Conservation (phyloP, 2,329 filamentous ascomycete genomes). For the Xylaria multiplex region DNA sequence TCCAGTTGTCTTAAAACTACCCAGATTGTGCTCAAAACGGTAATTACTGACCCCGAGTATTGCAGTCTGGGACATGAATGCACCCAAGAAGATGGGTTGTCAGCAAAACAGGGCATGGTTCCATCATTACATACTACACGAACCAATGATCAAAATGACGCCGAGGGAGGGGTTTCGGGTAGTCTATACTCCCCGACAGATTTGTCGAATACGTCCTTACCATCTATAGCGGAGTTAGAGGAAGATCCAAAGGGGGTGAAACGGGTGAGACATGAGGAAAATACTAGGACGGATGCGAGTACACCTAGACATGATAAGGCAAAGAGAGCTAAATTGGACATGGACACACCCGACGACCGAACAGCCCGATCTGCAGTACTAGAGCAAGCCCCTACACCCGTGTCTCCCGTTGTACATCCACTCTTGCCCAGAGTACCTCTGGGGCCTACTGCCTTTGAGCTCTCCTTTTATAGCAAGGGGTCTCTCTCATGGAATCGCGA, state of each 20-base stretch:
- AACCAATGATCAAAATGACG: neutral
- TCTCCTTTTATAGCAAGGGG: slow-evolving; percentile 39
- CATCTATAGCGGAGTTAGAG: neutral
- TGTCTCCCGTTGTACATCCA: neutral
- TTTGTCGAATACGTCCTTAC: neutral
- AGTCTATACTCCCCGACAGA: neutral
- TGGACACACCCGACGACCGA: neutral
- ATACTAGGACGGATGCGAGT: neutral
- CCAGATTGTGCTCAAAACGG: no score
- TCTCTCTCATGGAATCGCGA: slow-evolving; percentile 37
- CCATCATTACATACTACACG: neutral
- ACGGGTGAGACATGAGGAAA: slow-evolving; percentile 23
- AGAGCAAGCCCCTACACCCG: neutral
- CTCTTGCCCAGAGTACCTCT: slow-evolving; percentile 12
- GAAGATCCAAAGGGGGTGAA: slow-evolving; percentile 8
- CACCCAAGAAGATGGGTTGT: neutral
- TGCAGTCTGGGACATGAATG: no score
- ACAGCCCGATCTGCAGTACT: neutral
- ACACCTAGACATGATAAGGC: neutral
- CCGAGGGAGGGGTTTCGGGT: neutral
- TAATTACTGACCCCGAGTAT: no score
- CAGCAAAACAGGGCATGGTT: neutral
- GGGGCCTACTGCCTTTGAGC: slow-evolving; percentile 36
- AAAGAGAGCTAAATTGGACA: slow-evolving; percentile 22
- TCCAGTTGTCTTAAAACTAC: no score